Evolutionary conservation across 306 rosid species (phyloP).

Genomic region (Canavalia gladiata): DNA sequence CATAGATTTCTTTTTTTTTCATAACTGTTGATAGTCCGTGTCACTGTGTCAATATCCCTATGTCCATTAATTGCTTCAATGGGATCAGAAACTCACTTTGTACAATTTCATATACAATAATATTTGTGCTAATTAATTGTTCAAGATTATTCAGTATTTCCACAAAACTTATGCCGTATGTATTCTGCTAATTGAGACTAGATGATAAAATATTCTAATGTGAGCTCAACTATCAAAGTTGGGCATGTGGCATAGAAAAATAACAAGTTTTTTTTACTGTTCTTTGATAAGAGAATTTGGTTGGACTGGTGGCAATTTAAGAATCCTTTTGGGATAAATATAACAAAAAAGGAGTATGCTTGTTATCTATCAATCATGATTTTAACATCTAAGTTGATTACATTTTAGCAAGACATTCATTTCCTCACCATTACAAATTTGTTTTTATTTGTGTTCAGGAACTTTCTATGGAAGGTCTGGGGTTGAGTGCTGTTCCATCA

Average conservation of each 20-base stretch:
- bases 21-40: not conserved
- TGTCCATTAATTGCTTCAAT: conserved; percentile 31
- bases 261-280: not conserved
- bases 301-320: not conserved
- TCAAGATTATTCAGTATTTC: not conserved
- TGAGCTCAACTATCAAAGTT: not conserved
- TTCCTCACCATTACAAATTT: conserved; percentile 33
- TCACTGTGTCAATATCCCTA: not conserved
- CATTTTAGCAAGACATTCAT: conserved; percentile 16
- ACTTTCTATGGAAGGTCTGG: conserved; percentile 81
- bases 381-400: conserved; percentile 34
- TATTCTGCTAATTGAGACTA: conserved; percentile 21
- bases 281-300: conserved; percentile 12
- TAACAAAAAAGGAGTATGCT: conserved; percentile 21
- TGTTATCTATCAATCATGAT: conserved; percentile 13
- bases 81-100: not conserved
- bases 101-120: conserved; percentile 11
- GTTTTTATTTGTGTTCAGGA: conserved; percentile 66
- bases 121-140: not conserved
- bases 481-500: conserved; percentile 79
- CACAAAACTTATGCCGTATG: not conserved
- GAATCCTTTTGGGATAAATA: conserved; percentile 19
- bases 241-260: not conserved
- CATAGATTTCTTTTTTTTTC: not conserved
- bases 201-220: conserved; percentile 27